Percentiles rank a stretch among this genome's conserved stretches.
Evolutionary conservation across 2,329 filamentous ascomycete genomes (phyloP).

Genomic region (Cytospora chrysosperma): DNA sequence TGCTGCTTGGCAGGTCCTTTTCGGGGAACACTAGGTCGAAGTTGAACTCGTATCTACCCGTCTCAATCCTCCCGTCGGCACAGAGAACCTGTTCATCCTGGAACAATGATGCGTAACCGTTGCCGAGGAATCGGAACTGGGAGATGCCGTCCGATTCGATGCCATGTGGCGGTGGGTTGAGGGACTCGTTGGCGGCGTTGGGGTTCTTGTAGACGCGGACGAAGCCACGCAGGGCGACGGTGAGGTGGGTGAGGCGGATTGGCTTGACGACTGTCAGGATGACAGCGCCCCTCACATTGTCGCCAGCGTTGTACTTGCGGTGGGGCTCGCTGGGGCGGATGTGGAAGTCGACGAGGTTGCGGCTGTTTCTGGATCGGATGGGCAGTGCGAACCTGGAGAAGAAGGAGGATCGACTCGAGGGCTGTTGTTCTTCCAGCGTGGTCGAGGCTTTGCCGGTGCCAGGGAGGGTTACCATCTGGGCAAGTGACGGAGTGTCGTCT

Average conservation of each 20-base stretch:
- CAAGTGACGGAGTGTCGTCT: slow-evolving; percentile 25
- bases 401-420: slow-evolving; percentile 46
- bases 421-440: slow-evolving; percentile 39
- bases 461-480: slow-evolving; percentile 47
- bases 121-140: slow-evolving; percentile 63
- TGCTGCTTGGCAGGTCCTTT: slow-evolving; percentile 72
- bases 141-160: slow-evolving; percentile 35
- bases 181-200: slow-evolving; percentile 50
- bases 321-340: slow-evolving; percentile 76
- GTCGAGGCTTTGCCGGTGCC: slow-evolving; percentile 40
- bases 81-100: slow-evolving; percentile 80
- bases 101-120: slow-evolving; percentile 77
- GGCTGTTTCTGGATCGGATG: slow-evolving; percentile 50
- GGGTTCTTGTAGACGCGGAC: slow-evolving; percentile 76
- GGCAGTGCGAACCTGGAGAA: slow-evolving; percentile 54
- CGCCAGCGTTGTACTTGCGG: slow-evolving; percentile 72
- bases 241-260: slow-evolving; percentile 75
- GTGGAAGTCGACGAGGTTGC: slow-evolving; percentile 75
- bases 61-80: slow-evolving; percentile 72
- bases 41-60: slow-evolving; percentile 76
- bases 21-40: slow-evolving; percentile 38
- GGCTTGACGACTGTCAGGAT: slow-evolving; percentile 72
- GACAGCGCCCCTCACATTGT: slow-evolving; percentile 71
- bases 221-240: slow-evolving; percentile 74
- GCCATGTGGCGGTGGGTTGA: slow-evolving; percentile 44